Evolutionary conservation across 192 early-diverging fungal species (phyloP), one percentile per base, ranked within the genome.

Genomic region (Coemansia sp.): DNA sequence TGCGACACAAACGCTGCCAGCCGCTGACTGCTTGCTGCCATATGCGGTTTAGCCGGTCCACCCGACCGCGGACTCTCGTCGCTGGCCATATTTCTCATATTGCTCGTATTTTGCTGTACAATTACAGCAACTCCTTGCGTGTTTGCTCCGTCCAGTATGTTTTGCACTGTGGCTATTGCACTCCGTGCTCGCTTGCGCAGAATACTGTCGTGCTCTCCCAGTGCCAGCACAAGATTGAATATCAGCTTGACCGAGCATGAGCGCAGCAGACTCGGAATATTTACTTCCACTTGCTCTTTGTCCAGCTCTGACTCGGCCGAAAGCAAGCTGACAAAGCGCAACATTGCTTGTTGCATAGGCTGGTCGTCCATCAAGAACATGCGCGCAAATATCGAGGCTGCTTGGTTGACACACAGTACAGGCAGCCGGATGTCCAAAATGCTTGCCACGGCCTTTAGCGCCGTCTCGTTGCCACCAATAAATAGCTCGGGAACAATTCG

Each of bases 331-430:
- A 82, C 68, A 71, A 82, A 77, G 19, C 71, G 65, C 38, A 54
- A 26, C 68, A 82, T 69, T 0, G 67, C 80, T 54, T 74, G 57
- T 26, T 73, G 70, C 80, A 82, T 82, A 11, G 65, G 74, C 80
- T 77, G 74, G 52, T 82, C 80, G 62, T 82, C 80, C 61, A 82
- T 73, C 45, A 82, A 43, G 24, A 82, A 82, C 4, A 82, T 82
- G 35, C 64, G 73, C 41, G 69, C 66, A 51, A 82, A 82, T 11
- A 82, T 66, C 11, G 60, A 64, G 0, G 74, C 74, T 2, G 74
- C 75, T 16, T 77, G 75, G 49, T 82, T 74, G 23, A 82, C 71
- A 23, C 80, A 82, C 13, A 82, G 63, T 10, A 82, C 80, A 0
- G 80, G 74, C 49, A 82, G 59, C 14, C 54, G 70, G 3, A 65